These are phyloP conservation scores for Sporisorium scitamineum DNA, from an alignment of 1,284 basidiomycete genomes.

Conservation along the genomic window DNA sequence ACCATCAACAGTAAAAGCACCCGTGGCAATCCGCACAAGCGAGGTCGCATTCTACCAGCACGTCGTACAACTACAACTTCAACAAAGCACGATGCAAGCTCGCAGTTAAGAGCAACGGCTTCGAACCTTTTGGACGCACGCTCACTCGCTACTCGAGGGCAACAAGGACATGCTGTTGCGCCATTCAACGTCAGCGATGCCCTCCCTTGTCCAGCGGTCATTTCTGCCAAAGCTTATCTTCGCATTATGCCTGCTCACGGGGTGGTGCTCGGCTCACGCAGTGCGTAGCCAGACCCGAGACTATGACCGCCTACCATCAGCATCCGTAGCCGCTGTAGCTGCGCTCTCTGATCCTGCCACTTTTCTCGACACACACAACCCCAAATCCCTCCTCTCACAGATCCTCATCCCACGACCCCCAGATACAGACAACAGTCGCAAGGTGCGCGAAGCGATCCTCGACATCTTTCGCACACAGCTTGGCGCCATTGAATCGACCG, in stretches of 20 bases:
- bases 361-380: constrained; percentile 40
- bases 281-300: constrained; percentile 26
- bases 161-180: background rate
- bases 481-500: constrained; percentile 12
- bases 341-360: constrained; percentile 42
- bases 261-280: constrained; percentile 21
- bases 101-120: background rate
- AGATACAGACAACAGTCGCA: constrained; percentile 56
- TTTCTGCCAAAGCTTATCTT: background rate
- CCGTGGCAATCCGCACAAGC: background rate
- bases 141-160: background rate
- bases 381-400: constrained; percentile 57
- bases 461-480: constrained; percentile 44
- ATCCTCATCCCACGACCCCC: constrained; percentile 66
- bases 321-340: constrained; percentile 19
- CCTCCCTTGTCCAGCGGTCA: background rate
- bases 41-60: too few species aligned
- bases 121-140: background rate
- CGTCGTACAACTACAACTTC: background rate
- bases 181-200: constrained; percentile 3
- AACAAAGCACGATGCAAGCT: background rate
- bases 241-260: background rate
- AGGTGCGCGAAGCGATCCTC: constrained; percentile 53
- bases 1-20: constrained; percentile 1
- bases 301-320: constrained; percentile 19